Base-by-base conservation (phyloP, 805 yeast species). In the Saccharomycopsis amapae region DNA sequence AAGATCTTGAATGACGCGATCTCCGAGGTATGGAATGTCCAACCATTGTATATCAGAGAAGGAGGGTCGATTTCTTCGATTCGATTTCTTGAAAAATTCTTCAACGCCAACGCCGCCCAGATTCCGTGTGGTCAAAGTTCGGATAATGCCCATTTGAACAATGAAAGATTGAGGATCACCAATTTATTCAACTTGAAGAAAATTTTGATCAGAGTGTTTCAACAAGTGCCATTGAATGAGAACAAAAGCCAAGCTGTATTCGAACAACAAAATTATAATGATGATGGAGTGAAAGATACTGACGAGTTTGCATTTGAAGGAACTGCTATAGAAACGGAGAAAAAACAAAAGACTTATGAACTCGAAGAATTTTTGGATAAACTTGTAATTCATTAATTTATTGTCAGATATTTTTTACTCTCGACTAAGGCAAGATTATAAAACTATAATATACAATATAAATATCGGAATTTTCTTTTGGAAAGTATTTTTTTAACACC, bases 11-110 rank as follows among this genome's bases (percentile, higher is more conserved):
- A 72, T 45, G 66, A 75, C 20, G 86, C 84, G 42, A 68, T 90
- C 26, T 64, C 67, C 35, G 61, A 67, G 3, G 85, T 79, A 45
- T 90, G 98, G 98, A 78, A 75, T 0, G 65, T 69, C 10, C 9
- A 31, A 10, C 97, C 97, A 2, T 65, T 90, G 35, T 81, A 79
- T 50, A 85, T 93, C 26, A 76, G 97, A 53, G 98, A 93, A 66
- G 98, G 98, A 50, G 98, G 98, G 0, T 86, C 97, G 0, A 88
- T 90, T 60, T 97, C 98, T 1, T 81, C 90, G 9, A 79, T 93
- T 5, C 66, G 96, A 52, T 83, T 82, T 50, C 65, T 90, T 53
- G 98, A 90, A 56, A 85, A 85, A 61, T 68, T 74, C 10, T 85
- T 90, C 54, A 63, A 72, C 43, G 96, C 97, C 2, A 85, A 86